Percentiles rank a stretch among this genome's conserved stretches.
phyloP scores from a whole-genome alignment of 441 rosid genomes.

The Metrosideros polymorpha region DNA sequence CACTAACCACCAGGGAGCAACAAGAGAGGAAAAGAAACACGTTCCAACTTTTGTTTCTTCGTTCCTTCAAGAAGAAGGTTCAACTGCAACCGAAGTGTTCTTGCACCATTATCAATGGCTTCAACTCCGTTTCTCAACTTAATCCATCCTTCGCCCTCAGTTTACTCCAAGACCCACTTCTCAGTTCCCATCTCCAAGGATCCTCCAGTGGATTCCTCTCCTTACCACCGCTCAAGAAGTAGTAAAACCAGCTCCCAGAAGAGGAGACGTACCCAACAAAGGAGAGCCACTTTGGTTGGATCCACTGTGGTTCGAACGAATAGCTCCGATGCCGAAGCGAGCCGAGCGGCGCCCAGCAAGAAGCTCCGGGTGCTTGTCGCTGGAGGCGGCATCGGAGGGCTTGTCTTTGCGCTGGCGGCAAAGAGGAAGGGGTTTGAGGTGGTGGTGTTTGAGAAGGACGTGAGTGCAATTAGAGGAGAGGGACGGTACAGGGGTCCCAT shows the following conservation, averaged over 20 bases:
- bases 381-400: slow-evolving; percentile 22
- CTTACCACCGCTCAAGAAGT: slow-evolving; percentile 16
- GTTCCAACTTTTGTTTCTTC: not conserved
- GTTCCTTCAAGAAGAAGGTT: not conserved
- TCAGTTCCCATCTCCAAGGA: slow-evolving; percentile 23
- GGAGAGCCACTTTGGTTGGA: slow-evolving; percentile 29
- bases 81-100: not conserved
- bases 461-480: slow-evolving; percentile 22
- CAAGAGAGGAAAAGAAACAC: not conserved
- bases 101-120: slow-evolving; percentile 27
- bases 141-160: slow-evolving; percentile 30
- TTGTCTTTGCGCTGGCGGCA: slow-evolving; percentile 16
- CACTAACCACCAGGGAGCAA: not conserved
- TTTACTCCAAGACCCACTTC: slow-evolving; percentile 37
- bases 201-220: slow-evolving; percentile 26
- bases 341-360: slow-evolving; percentile 10
- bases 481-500: slow-evolving; percentile 39
- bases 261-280: slow-evolving; percentile 3
- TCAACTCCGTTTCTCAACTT: slow-evolving; percentile 39
- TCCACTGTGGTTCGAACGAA: not conserved
- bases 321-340: slow-evolving; percentile 1
- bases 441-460: slow-evolving; percentile 20
- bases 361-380: slow-evolving; percentile 14
- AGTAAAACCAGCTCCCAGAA: slow-evolving; percentile 4
- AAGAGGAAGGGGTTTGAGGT: slow-evolving; percentile 16